phyloP scores from a whole-genome alignment of 164 flowering plant genomes.

The Chimonanthus praecox region DNA sequence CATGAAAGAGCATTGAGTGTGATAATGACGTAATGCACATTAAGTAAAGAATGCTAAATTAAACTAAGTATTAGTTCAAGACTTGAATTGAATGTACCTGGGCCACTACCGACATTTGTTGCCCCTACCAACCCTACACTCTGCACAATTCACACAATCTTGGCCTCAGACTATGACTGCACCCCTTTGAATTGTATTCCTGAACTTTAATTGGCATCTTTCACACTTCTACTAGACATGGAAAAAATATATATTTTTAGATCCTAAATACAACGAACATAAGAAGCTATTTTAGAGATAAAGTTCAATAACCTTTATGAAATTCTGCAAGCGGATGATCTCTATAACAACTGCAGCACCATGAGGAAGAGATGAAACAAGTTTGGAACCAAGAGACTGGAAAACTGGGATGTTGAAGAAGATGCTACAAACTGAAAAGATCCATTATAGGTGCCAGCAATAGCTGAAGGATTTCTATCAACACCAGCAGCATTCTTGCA shows the following conservation, averaged over 20 bases:
- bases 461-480: slow-evolving; percentile 28
- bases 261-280: slow-evolving; percentile 10
- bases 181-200: not conserved
- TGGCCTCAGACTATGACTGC: slow-evolving; percentile 8
- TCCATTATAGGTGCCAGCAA: slow-evolving; percentile 48
- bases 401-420: slow-evolving; percentile 31
- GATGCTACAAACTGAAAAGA: slow-evolving; percentile 68
- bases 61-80: not conserved
- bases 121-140: slow-evolving; percentile 1
- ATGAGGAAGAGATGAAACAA: slow-evolving; percentile 20
- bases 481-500: slow-evolving; percentile 55
- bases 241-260: slow-evolving; percentile 11
- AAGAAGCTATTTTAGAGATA: slow-evolving; percentile 14
- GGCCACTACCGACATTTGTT: not conserved
- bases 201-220: slow-evolving; percentile 16
- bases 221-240: slow-evolving; percentile 14
- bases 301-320: slow-evolving; percentile 6
- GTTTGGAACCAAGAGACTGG: slow-evolving; percentile 15
- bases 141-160: not conserved
- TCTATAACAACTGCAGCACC: slow-evolving; percentile 16
- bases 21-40: not conserved
- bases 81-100: not conserved
- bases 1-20: not conserved
- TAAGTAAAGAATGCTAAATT: not conserved
- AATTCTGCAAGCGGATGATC: slow-evolving; percentile 2